Conservation (phyloP, 129 eudicot species). For the Tanacetum coccineum region DNA sequence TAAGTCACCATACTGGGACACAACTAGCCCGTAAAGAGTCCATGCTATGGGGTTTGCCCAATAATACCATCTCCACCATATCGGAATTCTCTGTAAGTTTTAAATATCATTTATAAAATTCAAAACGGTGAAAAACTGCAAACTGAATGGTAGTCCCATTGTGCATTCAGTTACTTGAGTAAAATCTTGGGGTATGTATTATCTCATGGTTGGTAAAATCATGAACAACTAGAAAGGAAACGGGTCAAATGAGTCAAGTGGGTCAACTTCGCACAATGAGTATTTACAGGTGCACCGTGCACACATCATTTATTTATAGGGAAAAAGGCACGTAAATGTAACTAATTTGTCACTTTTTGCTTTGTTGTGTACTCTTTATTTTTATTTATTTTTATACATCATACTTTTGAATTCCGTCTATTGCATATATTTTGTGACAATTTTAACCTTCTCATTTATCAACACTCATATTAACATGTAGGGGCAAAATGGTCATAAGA, state of each 20-base stretch:
- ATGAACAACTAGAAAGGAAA: neutral
- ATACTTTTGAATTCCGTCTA: too few species aligned
- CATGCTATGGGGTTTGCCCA: conserved; percentile 99
- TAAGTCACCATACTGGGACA: conserved; percentile 74
- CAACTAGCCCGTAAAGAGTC: conserved; percentile 91
- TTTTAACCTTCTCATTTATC: too few species aligned
- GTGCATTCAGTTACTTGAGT: neutral
- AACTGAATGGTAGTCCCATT: neutral
- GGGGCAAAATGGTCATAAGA: too few species aligned
- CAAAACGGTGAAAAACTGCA: neutral
- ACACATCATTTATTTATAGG: too few species aligned
- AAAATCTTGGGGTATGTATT: neutral
- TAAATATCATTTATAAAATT: neutral
- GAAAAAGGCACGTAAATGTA: too few species aligned
- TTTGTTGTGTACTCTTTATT: too few species aligned
- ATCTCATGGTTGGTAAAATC: neutral
- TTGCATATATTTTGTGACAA: too few species aligned
- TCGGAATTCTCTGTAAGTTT: conserved; percentile 67
- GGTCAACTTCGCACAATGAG: too few species aligned
- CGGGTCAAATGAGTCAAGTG: neutral
- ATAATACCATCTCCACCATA: conserved; percentile 99
- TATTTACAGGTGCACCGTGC: too few species aligned
- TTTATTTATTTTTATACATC: too few species aligned
- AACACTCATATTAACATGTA: too few species aligned
- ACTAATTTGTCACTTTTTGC: too few species aligned